A percentile compares a stretch with the other conserved stretches of the same genome.
Evolutionary conservation across 768 basidiomycete genomes (phyloP).

Genomic region (Calocybe cyanea): DNA sequence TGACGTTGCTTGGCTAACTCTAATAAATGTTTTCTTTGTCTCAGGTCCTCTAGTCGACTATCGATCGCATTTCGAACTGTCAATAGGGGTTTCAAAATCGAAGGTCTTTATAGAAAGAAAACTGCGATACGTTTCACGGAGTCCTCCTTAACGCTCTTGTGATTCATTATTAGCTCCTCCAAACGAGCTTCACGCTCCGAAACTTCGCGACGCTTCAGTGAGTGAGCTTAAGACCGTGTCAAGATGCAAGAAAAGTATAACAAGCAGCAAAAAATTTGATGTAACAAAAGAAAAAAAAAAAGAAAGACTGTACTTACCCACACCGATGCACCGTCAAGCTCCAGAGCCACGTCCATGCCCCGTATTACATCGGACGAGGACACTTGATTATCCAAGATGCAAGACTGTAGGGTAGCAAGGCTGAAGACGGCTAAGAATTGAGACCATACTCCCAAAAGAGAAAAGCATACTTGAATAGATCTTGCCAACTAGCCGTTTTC

Average conservation of each 20-base stretch:
- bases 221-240: conserved; percentile 23
- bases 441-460: conserved; percentile 3
- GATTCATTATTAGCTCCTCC: conserved; percentile 42
- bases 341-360: conserved; percentile 45
- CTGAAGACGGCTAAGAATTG: conserved; percentile 27
- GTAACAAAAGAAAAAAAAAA: conserved; percentile 7
- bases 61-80: conserved; percentile 29
- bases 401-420: conserved; percentile 48
- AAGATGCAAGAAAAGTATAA: conserved; percentile 6
- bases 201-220: conserved; percentile 59
- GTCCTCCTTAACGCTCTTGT: conserved; percentile 36
- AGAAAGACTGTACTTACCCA: conserved; percentile 35
- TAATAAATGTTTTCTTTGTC: conserved; percentile 44
- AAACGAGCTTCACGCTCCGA: conserved; percentile 61
- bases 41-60: conserved; percentile 33
- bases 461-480: conserved; percentile 61
- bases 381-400: conserved; percentile 45
- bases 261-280: neutral
- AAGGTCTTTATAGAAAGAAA: neutral
- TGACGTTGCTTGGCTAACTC: conserved; percentile 37
- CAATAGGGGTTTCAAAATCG: conserved; percentile 5
- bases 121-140: conserved; percentile 43
- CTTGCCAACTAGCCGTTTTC: conserved; percentile 61
- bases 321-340: conserved; percentile 32
- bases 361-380: conserved; percentile 45